Evolutionary conservation across 2,329 filamentous ascomycete genomes (phyloP).

Genomic region (Colletotrichum gigasporum): DNA sequence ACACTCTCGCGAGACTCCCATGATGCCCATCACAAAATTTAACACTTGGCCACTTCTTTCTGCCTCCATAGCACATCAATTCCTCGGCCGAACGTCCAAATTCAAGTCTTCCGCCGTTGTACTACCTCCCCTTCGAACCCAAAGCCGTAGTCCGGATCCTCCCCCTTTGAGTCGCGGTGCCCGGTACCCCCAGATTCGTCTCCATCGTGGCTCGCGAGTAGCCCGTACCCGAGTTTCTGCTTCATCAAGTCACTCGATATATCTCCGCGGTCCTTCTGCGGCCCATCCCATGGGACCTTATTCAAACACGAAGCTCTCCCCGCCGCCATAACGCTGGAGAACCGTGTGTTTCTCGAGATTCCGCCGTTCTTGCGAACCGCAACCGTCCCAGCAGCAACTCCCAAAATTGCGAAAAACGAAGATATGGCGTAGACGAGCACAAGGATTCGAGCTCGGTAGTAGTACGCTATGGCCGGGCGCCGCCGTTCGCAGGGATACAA

Average conservation of each 20-base stretch:
- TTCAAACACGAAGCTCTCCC: slow-evolving; percentile 46
- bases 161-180: not conserved
- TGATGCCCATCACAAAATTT: no score
- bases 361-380: slow-evolving; percentile 41
- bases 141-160: not conserved
- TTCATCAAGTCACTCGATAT: not conserved
- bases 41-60: no score
- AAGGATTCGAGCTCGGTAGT: slow-evolving; percentile 39
- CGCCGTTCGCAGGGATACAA: slow-evolving; percentile 39
- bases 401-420: slow-evolving; percentile 37
- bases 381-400: slow-evolving; percentile 38
- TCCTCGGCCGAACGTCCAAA: no score
- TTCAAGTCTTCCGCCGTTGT: no score
- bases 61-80: no score
- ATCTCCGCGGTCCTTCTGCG: accelerated
- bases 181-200: not conserved
- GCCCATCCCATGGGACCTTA: slow-evolving; percentile 35
- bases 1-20: no score
- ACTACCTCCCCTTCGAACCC: slow-evolving; percentile 3
- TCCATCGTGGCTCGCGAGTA: not conserved
- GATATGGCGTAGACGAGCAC: slow-evolving; percentile 44
- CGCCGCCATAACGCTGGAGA: slow-evolving; percentile 47
- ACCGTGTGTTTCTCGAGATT: slow-evolving; percentile 42
- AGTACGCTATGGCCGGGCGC: slow-evolving; percentile 38
- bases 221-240: not conserved